Evolutionary conservation across 2,329 filamentous ascomycete species (phyloP), one percentile per base, ranked within the genome.

Genomic region (Fusarium nelsonii): DNA sequence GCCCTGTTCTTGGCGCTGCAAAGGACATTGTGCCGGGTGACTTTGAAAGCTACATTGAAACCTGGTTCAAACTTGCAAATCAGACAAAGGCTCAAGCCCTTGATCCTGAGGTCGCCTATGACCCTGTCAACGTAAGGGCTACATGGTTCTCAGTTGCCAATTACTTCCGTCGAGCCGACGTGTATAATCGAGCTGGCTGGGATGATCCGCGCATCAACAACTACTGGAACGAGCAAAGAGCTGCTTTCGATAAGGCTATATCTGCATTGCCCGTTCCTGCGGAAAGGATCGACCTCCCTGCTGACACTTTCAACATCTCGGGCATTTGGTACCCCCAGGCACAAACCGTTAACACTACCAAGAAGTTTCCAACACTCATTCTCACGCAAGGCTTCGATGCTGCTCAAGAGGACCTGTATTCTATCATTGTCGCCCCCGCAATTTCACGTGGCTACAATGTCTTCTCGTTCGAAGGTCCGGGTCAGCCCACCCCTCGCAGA

Each of bases 141-240:
- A 59, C 68, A 8, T 75, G 63, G 66, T 83, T 84, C 73, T 78
- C 74, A 6, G 78, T 80, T 0, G 64, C 82, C 0, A 77, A 73
- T 5, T 84, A 84, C 71, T 84, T 79, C 63, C 79, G 82, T 16
- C 54, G 70, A 0, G 79, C 83, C 4, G 79, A 81, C 62, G 82
- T 83, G 64, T 84, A 78, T 62, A 73, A 82, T 15, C 78, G 80
- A 34, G 77, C 73, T 8, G 80, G 84, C 66, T 75, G 73, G 76
- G 74, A 61, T 23, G 78, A 84, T 34, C 80, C 82, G 6, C 78
- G 79, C 3, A 80, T 84, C 63, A 73, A 77, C 28, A 65, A 53
- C 4, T 60, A 80, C 2, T 84, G 82, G 81, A 66, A 73, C 6
- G 69, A 78, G 40, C 78, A 81, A 46, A 70, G 68, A 0, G 69